Base-by-base conservation (phyloP, 768 basidiomycete genomes). In the Hygrophorus pudorinus region DNA sequence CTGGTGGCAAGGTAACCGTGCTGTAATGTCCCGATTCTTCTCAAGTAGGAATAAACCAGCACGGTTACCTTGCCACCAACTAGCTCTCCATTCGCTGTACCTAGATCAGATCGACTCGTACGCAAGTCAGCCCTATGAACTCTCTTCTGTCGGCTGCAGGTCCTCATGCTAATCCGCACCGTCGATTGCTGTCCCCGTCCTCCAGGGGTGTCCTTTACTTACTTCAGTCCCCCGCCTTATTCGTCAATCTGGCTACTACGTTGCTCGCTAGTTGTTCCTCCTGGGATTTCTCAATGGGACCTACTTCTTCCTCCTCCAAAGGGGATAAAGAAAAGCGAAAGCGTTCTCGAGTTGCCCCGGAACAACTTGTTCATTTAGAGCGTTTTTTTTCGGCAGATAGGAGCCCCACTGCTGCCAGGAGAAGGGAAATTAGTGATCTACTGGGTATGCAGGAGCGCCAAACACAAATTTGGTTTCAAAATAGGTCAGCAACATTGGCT, bases 391-490 rank as follows among this genome's bases (percentile, higher is more conserved):
- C 75, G 10, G 54, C 63, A 40, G 84, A 88, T 57, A 71, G 79
- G 34, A 83, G 78, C 56, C 87, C 87, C 8, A 81, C 81, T 2
- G 79, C 81, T 2, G 71, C 72, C 9, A 72, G 78, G 39, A 70
- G 87, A 34, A 75, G 77, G 43, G 85, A 87, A 53, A 85, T 90
- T 42, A 78, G 81, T 46, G 73, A 79, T 18, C 59, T 75, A 44
- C 67, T 90, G 4, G 83, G 84, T 12, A 87, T 90, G 81, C 75
- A 83, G 41, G 87, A 89, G 62, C 78, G 85, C 30, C 87, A 89
- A 66, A 87, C 84, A 0, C 87, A 89, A 61, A 83, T 90, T 38
- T 89, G 87, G 87, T 90, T 88, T 54, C 86, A 90, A 59, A 89
- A 90, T 57, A 70, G 86, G 86, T 81, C 50, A 46, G 67, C 51